Evolutionary conservation across 2,329 filamentous ascomycete genomes (phyloP).

Genomic region (Neoarthrinium moseri): DNA sequence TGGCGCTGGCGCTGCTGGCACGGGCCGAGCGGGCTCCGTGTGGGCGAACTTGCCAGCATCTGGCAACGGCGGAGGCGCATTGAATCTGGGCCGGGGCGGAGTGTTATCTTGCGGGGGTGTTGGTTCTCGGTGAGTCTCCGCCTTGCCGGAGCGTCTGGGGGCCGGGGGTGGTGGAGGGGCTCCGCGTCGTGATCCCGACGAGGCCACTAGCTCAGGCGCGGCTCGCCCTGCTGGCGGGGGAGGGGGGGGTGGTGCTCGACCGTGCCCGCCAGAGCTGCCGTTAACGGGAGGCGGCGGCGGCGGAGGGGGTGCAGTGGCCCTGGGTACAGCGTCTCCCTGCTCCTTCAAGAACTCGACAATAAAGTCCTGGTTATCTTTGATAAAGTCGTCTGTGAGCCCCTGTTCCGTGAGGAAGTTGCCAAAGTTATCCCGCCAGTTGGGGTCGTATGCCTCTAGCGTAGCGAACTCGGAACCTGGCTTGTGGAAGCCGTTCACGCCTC

Average conservation of each 20-base stretch:
- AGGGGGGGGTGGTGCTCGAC: constrained; percentile 22
- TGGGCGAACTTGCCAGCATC: constrained; percentile 87
- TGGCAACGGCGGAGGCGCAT: constrained; percentile 81
- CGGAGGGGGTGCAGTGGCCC: constrained; percentile 42
- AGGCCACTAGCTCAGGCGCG: constrained; percentile 28
- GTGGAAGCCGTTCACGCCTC: constrained; percentile 43
- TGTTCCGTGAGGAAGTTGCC: constrained; percentile 62
- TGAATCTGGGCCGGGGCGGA: constrained; percentile 70
- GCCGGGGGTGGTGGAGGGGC: constrained; percentile 58
- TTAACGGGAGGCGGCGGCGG: constrained; percentile 34
- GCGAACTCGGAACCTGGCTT: constrained; percentile 55
- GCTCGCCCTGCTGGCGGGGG: constrained; percentile 14
- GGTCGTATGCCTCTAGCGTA: constrained; percentile 62
- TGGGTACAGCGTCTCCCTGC: constrained; percentile 43
- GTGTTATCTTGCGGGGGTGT: constrained; percentile 69
- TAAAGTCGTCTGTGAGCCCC: constrained; percentile 65
- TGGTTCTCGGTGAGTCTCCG: constrained; percentile 45
- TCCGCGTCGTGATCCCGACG: constrained; percentile 39
- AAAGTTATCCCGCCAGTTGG: constrained; percentile 64
- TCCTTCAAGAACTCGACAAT: constrained; percentile 64
- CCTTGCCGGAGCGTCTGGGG: constrained; percentile 56
- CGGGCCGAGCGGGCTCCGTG: constrained; percentile 42
- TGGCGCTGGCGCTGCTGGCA: constrained; percentile 48
- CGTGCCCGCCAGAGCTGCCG: constrained; percentile 25
- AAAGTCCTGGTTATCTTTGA: constrained; percentile 67